Evolutionary conservation across 2,329 filamentous ascomycete species (phyloP).

Genomic region (Geoglossum cookeanum): DNA sequence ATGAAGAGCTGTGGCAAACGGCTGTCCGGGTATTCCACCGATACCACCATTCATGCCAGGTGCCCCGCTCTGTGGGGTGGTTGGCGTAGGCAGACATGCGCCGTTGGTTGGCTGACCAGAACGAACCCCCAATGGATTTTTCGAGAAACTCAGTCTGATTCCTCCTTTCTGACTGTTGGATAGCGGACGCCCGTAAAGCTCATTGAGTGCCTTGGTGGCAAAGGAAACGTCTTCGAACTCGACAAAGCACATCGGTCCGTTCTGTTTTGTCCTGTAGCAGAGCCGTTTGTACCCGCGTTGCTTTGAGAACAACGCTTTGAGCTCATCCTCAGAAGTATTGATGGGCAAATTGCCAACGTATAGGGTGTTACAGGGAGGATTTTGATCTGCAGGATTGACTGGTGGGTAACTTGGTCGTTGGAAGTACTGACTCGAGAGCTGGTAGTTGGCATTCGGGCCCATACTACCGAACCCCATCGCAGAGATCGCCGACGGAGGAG

Average conservation of each 20-base stretch:
- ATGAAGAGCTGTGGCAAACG: constrained; percentile 49
- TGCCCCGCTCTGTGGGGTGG: constrained; percentile 32
- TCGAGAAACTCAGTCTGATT: constrained; percentile 89
- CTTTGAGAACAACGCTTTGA: constrained; percentile 84
- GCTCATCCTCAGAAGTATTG: constrained; percentile 83
- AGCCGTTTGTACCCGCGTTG: constrained; percentile 89
- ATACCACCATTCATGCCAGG: constrained; percentile 40
- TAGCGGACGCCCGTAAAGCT: constrained; percentile 70
- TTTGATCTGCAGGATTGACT: constrained; percentile 86
- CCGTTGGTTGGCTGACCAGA: constrained; percentile 43
- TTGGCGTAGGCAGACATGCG: constrained; percentile 29
- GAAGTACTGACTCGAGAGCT: constrained; percentile 37
- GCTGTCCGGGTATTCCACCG: constrained; percentile 32
- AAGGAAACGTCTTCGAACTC: constrained; percentile 90
- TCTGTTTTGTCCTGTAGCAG: constrained; percentile 85
- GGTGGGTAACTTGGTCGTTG: constrained; percentile 55
- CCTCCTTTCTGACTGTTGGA: constrained; percentile 90
- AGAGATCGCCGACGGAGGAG: constrained; percentile 33
- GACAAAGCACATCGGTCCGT: constrained; percentile 96
- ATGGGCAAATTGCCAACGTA: constrained; percentile 94
- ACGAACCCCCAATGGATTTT: constrained; percentile 86
- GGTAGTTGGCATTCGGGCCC: constrained; percentile 31
- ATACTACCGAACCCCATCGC: constrained; percentile 33
- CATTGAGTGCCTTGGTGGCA: constrained; percentile 76
- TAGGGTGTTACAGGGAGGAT: constrained; percentile 91